phyloP scores from a whole-genome alignment of 768 basidiomycete genomes.

The Tremella fuciformis region DNA sequence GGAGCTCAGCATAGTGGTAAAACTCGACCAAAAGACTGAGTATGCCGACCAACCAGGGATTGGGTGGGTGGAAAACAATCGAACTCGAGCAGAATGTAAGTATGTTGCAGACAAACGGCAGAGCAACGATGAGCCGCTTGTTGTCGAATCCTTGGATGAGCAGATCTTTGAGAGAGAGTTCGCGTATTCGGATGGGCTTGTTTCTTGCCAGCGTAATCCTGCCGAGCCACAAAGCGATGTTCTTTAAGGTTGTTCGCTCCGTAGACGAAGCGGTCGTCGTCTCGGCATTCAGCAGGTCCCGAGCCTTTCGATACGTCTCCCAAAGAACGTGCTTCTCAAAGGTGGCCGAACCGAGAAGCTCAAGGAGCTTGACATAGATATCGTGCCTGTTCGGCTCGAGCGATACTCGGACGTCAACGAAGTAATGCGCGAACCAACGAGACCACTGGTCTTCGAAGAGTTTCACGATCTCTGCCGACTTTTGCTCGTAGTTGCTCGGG shows the following conservation, averaged over 20 bases:
- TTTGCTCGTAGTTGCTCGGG: constrained; percentile 84
- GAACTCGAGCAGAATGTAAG: constrained; percentile 86
- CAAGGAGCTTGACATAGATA: constrained; percentile 89
- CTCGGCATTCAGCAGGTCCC: constrained; percentile 83
- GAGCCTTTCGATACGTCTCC: constrained; percentile 87
- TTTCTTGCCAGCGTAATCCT: constrained; percentile 88
- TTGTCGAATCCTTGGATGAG: constrained; percentile 92
- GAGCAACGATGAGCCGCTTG: constrained; percentile 84
- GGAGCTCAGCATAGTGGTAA: constrained; percentile 95
- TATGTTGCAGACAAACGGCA: constrained; percentile 97
- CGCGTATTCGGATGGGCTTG: constrained; percentile 85
- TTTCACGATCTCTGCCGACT: constrained; percentile 78
- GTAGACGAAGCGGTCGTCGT: constrained; percentile 77
- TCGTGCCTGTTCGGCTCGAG: constrained; percentile 96
- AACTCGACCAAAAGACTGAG: constrained; percentile 86
- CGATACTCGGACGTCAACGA: constrained; percentile 92
- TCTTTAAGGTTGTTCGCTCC: constrained; percentile 85
- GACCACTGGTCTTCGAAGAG: constrained; percentile 79
- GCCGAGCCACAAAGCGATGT: constrained; percentile 92
- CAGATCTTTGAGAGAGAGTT: constrained; percentile 95
- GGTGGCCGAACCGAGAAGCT: constrained; percentile 67
- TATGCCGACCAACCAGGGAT: constrained; percentile 98
- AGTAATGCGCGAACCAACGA: constrained; percentile 95
- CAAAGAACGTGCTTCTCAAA: constrained; percentile 79
- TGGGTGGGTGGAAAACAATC: constrained; percentile 89